A percentile compares a stretch with the other conserved stretches of the same genome.
These are phyloP conservation scores for Phylloporus rhodoxanthus DNA, from an alignment of 768 basidiomycete genomes.

Conservation along the genomic window DNA sequence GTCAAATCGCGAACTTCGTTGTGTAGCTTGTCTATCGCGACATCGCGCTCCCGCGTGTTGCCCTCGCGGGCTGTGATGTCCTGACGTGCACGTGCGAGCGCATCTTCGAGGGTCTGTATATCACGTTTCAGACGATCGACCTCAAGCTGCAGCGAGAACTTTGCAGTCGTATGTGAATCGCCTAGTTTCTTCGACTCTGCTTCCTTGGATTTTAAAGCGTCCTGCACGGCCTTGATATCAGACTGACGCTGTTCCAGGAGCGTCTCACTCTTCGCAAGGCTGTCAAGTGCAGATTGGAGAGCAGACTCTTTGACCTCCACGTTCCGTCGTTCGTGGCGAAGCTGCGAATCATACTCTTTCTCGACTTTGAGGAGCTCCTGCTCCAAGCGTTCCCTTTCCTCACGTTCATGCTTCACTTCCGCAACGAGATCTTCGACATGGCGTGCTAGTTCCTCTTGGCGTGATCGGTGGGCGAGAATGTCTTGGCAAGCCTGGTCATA, in stretches of 20 bases:
- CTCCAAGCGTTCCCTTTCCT: slow-evolving; percentile 49
- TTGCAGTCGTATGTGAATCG: slow-evolving; percentile 76
- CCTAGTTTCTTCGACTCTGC: slow-evolving; percentile 74
- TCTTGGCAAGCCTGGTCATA: slow-evolving; percentile 63
- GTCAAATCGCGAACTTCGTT: slow-evolving; percentile 78
- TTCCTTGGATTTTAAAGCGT: slow-evolving; percentile 64
- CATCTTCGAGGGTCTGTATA: slow-evolving; percentile 72
- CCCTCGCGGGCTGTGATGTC: slow-evolving; percentile 66
- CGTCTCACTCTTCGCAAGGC: slow-evolving; percentile 56
- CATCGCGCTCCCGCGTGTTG: slow-evolving; percentile 62
- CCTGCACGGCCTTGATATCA: slow-evolving; percentile 71
- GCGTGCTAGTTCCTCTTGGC: slow-evolving; percentile 71
- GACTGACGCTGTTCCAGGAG: slow-evolving; percentile 66
- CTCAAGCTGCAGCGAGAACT: slow-evolving; percentile 86
- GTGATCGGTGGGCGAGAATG: slow-evolving; percentile 57
- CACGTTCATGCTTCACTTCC: slow-evolving; percentile 55
- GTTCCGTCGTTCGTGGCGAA: slow-evolving; percentile 54
- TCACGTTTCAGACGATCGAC: slow-evolving; percentile 83
- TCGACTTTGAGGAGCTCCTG: slow-evolving; percentile 52
- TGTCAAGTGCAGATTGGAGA: slow-evolving; percentile 55
- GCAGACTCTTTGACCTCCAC: slow-evolving; percentile 69
- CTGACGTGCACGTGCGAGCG: slow-evolving; percentile 61
- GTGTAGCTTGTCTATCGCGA: slow-evolving; percentile 67
- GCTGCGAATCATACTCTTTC: slow-evolving; percentile 56
- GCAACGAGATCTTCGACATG: slow-evolving; percentile 68